Evolutionary conservation across 129 eudicot species (phyloP).

Genomic region (Erigeron canadensis): DNA sequence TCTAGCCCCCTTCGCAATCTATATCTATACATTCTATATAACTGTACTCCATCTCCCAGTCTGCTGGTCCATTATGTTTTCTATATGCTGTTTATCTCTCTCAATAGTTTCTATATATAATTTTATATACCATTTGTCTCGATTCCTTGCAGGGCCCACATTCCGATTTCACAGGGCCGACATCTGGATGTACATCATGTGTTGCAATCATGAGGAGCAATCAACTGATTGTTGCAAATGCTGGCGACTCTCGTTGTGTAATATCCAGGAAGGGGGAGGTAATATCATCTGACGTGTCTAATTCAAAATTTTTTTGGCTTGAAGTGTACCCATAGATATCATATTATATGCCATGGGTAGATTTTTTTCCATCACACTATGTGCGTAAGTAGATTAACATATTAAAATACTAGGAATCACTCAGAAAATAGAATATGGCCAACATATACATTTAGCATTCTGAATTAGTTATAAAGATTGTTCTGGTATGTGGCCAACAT

Average conservation of each 20-base stretch:
- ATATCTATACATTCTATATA: no score
- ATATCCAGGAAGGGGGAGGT: constrained; percentile 98
- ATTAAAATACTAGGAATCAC: no score
- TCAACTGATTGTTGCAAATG: constrained; percentile 87
- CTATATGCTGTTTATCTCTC: no score
- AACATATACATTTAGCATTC: no score
- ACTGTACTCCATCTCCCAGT: no score
- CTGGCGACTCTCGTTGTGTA: constrained; percentile 96
- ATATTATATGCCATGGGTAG: background rate
- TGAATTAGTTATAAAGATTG: no score
- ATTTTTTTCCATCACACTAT: no score
- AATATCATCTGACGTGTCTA: constrained; percentile 21
- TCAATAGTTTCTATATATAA: background rate
- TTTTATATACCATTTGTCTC: constrained; percentile 8
- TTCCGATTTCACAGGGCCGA: constrained; percentile 96
- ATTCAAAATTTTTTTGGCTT: constrained; percentile 16
- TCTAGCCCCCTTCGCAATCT: no score
- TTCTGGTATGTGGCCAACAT: no score
- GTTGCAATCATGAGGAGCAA: constrained; percentile 76
- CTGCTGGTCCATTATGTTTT: no score
- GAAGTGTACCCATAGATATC: background rate
- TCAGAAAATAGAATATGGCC: no score
- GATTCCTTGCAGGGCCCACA: constrained; percentile 78
- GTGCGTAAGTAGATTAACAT: no score
- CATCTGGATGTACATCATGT: constrained; percentile 96